Evolutionary conservation across 2,329 filamentous ascomycete genomes (phyloP).

Genomic region (Aspergillus amoenus): DNA sequence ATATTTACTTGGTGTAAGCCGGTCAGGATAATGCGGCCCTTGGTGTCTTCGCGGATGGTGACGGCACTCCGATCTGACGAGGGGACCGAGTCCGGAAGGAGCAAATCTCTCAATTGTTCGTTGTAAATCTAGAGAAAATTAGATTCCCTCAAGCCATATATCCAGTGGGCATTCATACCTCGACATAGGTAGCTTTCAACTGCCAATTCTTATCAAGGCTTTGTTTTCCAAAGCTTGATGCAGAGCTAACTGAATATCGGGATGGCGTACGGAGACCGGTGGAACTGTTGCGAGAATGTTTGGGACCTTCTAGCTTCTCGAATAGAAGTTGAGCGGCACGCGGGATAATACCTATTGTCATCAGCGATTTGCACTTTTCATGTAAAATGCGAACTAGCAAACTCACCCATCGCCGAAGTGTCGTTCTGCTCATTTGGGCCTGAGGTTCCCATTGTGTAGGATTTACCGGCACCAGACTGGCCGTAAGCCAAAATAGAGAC

Average conservation of each 20-base stretch:
- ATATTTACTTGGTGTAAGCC: constrained; percentile 85
- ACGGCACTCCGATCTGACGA: constrained; percentile 71
- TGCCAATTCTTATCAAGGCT: constrained; percentile 75
- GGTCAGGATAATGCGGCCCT: constrained; percentile 90
- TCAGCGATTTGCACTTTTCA: neutral
- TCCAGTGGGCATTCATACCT: constrained; percentile 43
- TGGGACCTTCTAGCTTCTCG: constrained; percentile 71
- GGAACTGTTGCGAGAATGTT: constrained; percentile 62
- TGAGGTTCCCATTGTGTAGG: constrained; percentile 97
- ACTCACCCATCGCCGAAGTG: constrained; percentile 72
- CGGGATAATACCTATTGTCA: constrained; percentile 79
- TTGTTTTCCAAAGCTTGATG: constrained; percentile 48
- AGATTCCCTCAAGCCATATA: neutral
- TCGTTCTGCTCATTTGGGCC: constrained; percentile 76
- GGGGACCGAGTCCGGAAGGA: constrained; percentile 73
- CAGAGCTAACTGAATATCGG: constrained; percentile 67
- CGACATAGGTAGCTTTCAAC: constrained; percentile 87
- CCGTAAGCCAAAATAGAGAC: constrained; percentile 96
- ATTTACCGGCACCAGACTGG: constrained; percentile 96
- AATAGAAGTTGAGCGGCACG: constrained; percentile 85
- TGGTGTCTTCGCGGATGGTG: constrained; percentile 90
- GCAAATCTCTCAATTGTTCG: constrained; percentile 86
- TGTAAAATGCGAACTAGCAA: neutral
- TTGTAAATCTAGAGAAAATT: constrained; percentile 76
- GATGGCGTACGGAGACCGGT: constrained; percentile 78